phyloP scores from a whole-genome alignment of 257 asterid species.

The Verbascum thapsus region DNA sequence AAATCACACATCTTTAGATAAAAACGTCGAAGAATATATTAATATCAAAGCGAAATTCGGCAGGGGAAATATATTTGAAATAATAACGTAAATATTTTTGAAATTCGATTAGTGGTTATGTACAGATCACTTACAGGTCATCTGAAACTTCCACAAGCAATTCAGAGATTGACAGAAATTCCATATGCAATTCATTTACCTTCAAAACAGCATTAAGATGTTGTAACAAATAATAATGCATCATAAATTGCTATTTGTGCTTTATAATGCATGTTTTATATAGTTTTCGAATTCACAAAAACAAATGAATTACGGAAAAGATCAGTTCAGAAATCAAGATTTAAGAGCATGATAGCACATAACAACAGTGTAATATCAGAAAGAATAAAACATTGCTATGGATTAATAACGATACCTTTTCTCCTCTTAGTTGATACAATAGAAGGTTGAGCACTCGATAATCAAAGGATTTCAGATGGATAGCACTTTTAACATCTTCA shows the following conservation, averaged over 20 bases:
- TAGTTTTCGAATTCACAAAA: not conserved
- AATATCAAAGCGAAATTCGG: not conserved
- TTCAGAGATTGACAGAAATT: slow-evolving; percentile 82
- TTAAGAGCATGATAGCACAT: slow-evolving; percentile 8
- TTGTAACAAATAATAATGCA: not conserved
- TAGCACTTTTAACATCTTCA: slow-evolving; percentile 75
- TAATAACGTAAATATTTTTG: too few species aligned
- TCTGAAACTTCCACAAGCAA: slow-evolving; percentile 92
- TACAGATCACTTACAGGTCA: slow-evolving; percentile 71
- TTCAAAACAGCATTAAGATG: slow-evolving; percentile 50
- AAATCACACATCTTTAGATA: slow-evolving; percentile 1
- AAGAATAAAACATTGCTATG: slow-evolving; percentile 9
- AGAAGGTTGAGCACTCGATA: slow-evolving; percentile 87
- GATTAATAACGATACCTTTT: slow-evolving; percentile 51
- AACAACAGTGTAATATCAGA: not conserved
- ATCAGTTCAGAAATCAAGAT: slow-evolving; percentile 1
- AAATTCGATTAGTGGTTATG: not conserved
- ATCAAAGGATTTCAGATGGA: slow-evolving; percentile 88
- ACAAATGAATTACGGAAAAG: not conserved
- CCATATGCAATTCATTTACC: slow-evolving; percentile 94
- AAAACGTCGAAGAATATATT: not conserved
- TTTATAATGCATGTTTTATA: too few species aligned
- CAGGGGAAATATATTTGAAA: slow-evolving; percentile 3
- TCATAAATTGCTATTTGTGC: not conserved
- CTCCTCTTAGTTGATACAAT: slow-evolving; percentile 70